Evolutionary conservation across 441 rosid species (phyloP), one percentile per base, ranked within the genome.

Genomic region (Pelargonium fulgidum): DNA sequence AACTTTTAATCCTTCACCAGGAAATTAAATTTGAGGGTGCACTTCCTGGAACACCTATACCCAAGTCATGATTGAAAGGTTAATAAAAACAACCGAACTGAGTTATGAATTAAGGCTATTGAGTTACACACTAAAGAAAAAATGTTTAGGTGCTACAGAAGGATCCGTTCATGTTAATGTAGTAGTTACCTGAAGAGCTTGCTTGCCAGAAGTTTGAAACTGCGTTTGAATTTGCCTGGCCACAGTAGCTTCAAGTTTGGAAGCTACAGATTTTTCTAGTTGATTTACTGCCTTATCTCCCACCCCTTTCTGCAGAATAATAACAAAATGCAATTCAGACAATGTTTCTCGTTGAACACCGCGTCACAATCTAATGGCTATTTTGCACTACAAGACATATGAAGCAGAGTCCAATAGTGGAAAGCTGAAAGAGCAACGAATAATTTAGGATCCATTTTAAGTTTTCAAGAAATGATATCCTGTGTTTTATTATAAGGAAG

Each of bases 161-260:
- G 65, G n/a, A 11, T 11, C 10, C 42, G 24, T 62, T 22, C 42
- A 24, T 62, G 36, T 10, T 62, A 22, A 26, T 11, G 22, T 8
- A 2, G 39, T 26, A 66, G 50, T 67, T 74, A 86, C 96, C 93
- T 89, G 96, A 72, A 89, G 89, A 50, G 85, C 88, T 80, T 86
- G 96, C 82, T 86, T 89, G 66, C 93, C 93, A 72, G 86, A 85
- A 74, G 91, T 86, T 75, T 87, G 96, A 76, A 89, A 86, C 75
- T 87, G 96, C 52, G 82, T 72, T 73, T 89, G 96, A 66, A 87
- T 89, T 79, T 87, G 96, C 81, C 91, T 80, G 66, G 87, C 85
- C 36, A 87, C 77, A 7, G 87, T 76, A 63, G 81, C 85, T 80
- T 89, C 96, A 69, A 89, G 80, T 70, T 87, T 89, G 29, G 89